Evolutionary conservation across 2,329 filamentous ascomycete species (phyloP), one percentile per base, ranked within the genome.

Genomic region (Pseudogymnoascus sp.): DNA sequence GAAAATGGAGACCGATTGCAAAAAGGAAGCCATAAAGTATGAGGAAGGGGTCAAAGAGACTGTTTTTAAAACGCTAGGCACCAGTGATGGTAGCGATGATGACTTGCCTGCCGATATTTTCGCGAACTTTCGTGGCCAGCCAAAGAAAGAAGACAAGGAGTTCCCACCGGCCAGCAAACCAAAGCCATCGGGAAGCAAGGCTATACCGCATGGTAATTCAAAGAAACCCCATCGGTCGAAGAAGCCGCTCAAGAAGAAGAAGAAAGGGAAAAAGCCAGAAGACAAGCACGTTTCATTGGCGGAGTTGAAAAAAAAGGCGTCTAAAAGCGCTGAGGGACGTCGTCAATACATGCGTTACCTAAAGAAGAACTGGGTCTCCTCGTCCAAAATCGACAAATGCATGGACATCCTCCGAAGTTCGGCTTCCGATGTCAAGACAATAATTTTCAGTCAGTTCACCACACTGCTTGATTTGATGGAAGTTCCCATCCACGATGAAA

Each of bases 401-500:
- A 39, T 59, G 58, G 58, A 59, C 13, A 59, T 59, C 9, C 10
- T 71, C 77, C 9, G 72, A 76, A 12, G 74, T 79, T 35, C 73
- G 12, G 58, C 77, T 62, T 66, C 72, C 9, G 75, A 82, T 2
- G 87, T 91, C 72, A 93, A 93, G 74, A 90, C 88, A 0, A 87
- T 94, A 61, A 82, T 94, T 65, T 94, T 94, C 76, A 90, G 86
- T 62, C 89, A 92, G 68, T 94, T 90, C 77, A 92, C 90, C 0
- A 86, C 88, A 0, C 79, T 93, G 15, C 83, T 94, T 2, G 90
- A 93, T 73, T 79, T 93, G 4, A 77, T 93, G 13, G 88, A 93
- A 73, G 81, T 92, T 4, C 87, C 88, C 0, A 83, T 93, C 65
- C 76, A 78, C 62, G 76, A 81, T n/a, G 77, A 80, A 59, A 78